Conservation (phyloP, 441 rosid species). For the Adansonia rubrostipa region DNA sequence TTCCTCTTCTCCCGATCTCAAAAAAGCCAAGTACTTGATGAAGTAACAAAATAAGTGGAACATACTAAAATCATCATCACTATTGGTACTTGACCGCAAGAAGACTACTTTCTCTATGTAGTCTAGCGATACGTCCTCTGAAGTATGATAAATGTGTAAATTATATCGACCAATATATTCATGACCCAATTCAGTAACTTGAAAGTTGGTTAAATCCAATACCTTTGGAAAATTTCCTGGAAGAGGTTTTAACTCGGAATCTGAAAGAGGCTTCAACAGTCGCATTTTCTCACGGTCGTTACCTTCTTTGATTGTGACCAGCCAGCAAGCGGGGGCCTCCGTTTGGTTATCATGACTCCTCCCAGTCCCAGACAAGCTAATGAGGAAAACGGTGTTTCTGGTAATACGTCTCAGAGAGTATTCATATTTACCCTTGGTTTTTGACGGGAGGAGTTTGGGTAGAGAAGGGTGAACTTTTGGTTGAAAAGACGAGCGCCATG, state of each 20-base stretch:
- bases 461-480: constrained; percentile 19
- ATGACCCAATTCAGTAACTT: constrained; percentile 31
- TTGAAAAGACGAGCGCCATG: constrained; percentile 40
- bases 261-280: constrained; percentile 2
- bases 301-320: constrained; percentile 19
- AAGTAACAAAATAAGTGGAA: background rate
- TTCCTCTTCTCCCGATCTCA: background rate
- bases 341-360: background rate
- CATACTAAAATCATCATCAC: background rate
- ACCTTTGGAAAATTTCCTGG: constrained; percentile 11
- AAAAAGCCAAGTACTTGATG: background rate
- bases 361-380: constrained; percentile 2
- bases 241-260: background rate
- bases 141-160: background rate
- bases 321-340: constrained; percentile 12
- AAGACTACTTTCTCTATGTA: background rate
- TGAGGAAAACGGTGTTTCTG: constrained; percentile 33
- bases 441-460: constrained; percentile 20
- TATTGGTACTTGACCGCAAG: background rate
- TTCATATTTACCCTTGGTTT: background rate
- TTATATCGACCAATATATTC: constrained; percentile 19
- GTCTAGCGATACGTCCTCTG: background rate
- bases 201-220: constrained; percentile 32
- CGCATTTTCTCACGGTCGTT: background rate
- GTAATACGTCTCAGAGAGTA: constrained; percentile 23